Evolutionary conservation across 1,139 yeast species (phyloP), one percentile per base, ranked within the genome.

Genomic region (Oligophagozyma castellii): DNA sequence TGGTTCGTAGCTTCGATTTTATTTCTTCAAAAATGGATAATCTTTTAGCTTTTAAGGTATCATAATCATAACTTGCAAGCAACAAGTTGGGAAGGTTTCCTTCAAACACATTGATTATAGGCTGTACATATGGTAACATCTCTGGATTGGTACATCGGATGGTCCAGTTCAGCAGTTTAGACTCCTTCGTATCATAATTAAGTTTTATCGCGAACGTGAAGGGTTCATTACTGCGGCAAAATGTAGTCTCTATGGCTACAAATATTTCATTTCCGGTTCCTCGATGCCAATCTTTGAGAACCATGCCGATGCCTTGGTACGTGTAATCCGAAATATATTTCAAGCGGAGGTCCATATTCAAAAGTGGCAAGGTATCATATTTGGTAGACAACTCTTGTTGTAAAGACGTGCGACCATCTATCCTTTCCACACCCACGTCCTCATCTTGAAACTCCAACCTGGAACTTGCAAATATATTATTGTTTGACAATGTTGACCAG

Each of bases 361-460:
- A 26, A 14, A 46, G 16, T 4, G 51, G 51, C 27, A 46, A 22
- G 2, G 48, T 42, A 27, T 46, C 49, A 27, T 36, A 39, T 27
- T 46, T 46, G 10, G 30, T 15, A 3, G 25, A 31, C 23, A 43
- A 27, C 27, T 36, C 39, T 11, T 27, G 26, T 6, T 28, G 22
- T 5, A 26, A 22, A 14, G 14, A 8, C 8, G 32, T 15, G 11
- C 18, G 11, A 3, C 29, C 32, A 14, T 29, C 16, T 15, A 28
- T 12, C 7, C 11, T 23, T n/a, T 10, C 8, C 10, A 18, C 20
- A n/a, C n/a, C n/a, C 7, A 18, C 10, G 10, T 18, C 10, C 10
- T 18, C 20, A 18, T 18, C 20, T 7, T 18, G 7, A 7, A 18
- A 18, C 10, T 18, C 20, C n/a, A n/a, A n/a, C n/a, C n/a, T n/a